phyloP scores from a whole-genome alignment of 192 early-diverging fungal genomes.

The Linnemannia hyalina region DNA sequence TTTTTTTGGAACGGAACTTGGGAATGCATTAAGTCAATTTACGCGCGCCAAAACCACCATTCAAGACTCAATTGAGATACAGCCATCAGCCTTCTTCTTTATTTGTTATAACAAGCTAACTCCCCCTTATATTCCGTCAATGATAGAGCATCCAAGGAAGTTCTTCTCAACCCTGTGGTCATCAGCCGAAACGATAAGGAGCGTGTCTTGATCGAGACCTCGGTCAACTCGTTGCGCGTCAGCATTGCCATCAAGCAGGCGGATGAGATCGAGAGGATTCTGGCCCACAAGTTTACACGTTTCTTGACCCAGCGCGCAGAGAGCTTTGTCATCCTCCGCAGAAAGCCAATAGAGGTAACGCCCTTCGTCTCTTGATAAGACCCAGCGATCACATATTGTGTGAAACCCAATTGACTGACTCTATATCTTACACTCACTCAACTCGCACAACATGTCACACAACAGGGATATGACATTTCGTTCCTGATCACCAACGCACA shows the following conservation, averaged over 20 bases:
- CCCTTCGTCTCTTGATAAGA: background rate
- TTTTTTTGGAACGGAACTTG: background rate
- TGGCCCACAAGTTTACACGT: slow-evolving; percentile 97
- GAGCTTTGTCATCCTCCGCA: slow-evolving; percentile 92
- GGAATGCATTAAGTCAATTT: background rate
- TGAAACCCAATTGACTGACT: background rate
- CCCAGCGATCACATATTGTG: background rate
- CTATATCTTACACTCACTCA: background rate
- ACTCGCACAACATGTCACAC: background rate
- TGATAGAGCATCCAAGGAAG: slow-evolving; percentile 80
- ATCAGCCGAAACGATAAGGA: slow-evolving; percentile 95
- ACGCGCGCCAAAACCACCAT: background rate
- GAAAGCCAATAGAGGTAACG: slow-evolving; percentile 87
- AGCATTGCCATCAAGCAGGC: slow-evolving; percentile 98
- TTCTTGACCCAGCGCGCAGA: slow-evolving; percentile 98
- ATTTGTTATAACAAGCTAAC: background rate
- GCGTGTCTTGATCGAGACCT: slow-evolving; percentile 91
- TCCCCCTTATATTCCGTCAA: background rate
- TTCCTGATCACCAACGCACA: slow-evolving; percentile 98
- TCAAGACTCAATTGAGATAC: background rate
- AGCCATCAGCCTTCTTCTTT: background rate
- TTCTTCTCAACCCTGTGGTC: slow-evolving; percentile 86
- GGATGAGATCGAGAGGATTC: slow-evolving; percentile 94
- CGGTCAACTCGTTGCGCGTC: slow-evolving; percentile 94
- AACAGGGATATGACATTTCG: slow-evolving; percentile 94